Percentiles rank a stretch among this genome's conserved stretches.
phyloP scores from a whole-genome alignment of 108 stramenopile genomes.

The Phaeodactylum tricornutum region DNA sequence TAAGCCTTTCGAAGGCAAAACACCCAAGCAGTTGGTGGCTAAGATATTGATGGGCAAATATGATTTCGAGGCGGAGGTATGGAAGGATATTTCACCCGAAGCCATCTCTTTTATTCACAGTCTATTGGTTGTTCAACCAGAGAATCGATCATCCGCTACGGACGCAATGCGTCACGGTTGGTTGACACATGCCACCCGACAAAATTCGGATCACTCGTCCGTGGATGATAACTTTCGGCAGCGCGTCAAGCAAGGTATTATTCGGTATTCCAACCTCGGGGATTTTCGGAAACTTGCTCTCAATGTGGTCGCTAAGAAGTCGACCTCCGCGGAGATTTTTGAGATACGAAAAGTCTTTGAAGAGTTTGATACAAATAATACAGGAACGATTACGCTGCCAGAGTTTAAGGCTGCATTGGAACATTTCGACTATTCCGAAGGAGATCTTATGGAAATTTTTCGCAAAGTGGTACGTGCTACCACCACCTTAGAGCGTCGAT shows the following conservation, averaged over 20 bases:
- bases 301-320: conserved; percentile 57
- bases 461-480: background rate
- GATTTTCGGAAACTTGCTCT: conserved; percentile 16
- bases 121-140: conserved; percentile 43
- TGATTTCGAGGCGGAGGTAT: conserved; percentile 18
- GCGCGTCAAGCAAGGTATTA: background rate
- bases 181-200: conserved; percentile 20
- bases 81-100: conserved; percentile 40
- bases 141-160: conserved; percentile 43
- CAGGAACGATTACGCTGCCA: conserved; percentile 53
- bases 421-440: conserved; percentile 28
- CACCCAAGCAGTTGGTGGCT: conserved; percentile 14
- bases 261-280: background rate
- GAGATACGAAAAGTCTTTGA: conserved; percentile 70
- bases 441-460: conserved; percentile 33
- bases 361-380: conserved; percentile 38
- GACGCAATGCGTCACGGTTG: conserved; percentile 47
- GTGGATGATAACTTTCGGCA: conserved; percentile 1
- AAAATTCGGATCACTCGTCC: background rate
- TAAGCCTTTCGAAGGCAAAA: conserved; percentile 40
- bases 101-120: conserved; percentile 56
- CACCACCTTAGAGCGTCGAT: background rate
- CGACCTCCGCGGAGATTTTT: conserved; percentile 49
- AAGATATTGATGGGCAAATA: conserved; percentile 28
- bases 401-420: conserved; percentile 27